These are phyloP conservation scores for Tephrocybe sp. DNA, from an alignment of 768 basidiomycete species.

Conservation along the genomic window DNA sequence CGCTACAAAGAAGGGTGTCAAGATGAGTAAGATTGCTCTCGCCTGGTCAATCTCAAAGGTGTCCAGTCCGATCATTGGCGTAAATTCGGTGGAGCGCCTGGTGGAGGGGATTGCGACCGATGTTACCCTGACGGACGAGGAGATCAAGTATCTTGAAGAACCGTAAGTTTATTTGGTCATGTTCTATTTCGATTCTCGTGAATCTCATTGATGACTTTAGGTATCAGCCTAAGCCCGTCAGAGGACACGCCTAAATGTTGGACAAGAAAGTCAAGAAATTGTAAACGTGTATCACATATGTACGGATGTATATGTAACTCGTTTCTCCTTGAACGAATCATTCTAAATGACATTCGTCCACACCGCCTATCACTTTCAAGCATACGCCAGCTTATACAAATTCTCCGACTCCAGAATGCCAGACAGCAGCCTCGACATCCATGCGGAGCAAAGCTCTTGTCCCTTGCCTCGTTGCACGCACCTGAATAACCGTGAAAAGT, in stretches of 20 bases:
- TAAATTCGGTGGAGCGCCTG: constrained; percentile 20
- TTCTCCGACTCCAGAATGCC: constrained; percentile 22
- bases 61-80: constrained; percentile 31
- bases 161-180: constrained; percentile 25
- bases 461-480: constrained; percentile 5
- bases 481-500: constrained; percentile 3
- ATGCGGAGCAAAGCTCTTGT: constrained; percentile 12
- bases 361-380: too few species aligned
- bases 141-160: constrained; percentile 40
- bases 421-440: constrained; percentile 26
- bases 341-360: too few species aligned
- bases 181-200: too few species aligned
- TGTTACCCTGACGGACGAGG: constrained; percentile 39
- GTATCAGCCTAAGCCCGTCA: constrained; percentile 15
- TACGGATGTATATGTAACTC: too few species aligned
- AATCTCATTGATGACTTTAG: background rate
- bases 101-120: constrained; percentile 18
- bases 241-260: constrained; percentile 13
- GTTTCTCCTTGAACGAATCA: too few species aligned
- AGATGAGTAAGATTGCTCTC: constrained; percentile 47
- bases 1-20: constrained; percentile 37
- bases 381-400: constrained; percentile 9
- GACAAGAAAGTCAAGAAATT: too few species aligned
- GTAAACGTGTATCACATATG: too few species aligned
- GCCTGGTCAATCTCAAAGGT: constrained; percentile 41